phyloP scores from a whole-genome alignment of 495 filamentous ascomycete species.

The Amniculicola lignicola region DNA sequence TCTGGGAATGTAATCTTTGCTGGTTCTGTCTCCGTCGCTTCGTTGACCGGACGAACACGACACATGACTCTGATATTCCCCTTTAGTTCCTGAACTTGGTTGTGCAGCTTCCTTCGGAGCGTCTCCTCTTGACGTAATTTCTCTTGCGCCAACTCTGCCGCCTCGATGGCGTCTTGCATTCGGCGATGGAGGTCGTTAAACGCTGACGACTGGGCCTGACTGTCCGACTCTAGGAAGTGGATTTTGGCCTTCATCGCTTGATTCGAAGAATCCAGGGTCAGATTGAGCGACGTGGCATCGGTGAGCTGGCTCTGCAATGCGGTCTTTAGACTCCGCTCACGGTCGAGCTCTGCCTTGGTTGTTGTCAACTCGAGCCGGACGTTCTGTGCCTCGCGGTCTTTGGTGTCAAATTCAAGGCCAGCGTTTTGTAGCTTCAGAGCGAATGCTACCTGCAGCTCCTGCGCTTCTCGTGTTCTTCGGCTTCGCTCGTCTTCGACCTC shows the following conservation, averaged over 20 bases:
- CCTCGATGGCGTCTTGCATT: constrained; percentile 70
- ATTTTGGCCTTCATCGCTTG: constrained; percentile 73
- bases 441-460: constrained; percentile 59
- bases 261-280: constrained; percentile 68
- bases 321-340: constrained; percentile 54
- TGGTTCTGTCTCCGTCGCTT: constrained; percentile 50
- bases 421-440: constrained; percentile 61
- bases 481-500: constrained; percentile 52
- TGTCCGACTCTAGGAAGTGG: constrained; percentile 82
- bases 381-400: constrained; percentile 53
- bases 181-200: constrained; percentile 72
- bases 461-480: constrained; percentile 59
- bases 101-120: constrained; percentile 85
- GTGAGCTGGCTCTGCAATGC: constrained; percentile 61
- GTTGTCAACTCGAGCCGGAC: constrained; percentile 60
- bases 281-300: constrained; percentile 58
- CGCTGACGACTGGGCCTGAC: constrained; percentile 75
- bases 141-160: constrained; percentile 66
- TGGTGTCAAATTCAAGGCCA: constrained; percentile 60
- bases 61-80: constrained; percentile 99
- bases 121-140: constrained; percentile 91
- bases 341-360: constrained; percentile 38
- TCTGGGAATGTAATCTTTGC: constrained; percentile 77
- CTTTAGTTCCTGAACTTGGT: constrained; percentile 97
- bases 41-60: constrained; percentile 79